Percentiles rank a stretch among this genome's conserved stretches.
phyloP scores from a whole-genome alignment of 768 basidiomycete genomes.

The Sarcodon aspratus region DNA sequence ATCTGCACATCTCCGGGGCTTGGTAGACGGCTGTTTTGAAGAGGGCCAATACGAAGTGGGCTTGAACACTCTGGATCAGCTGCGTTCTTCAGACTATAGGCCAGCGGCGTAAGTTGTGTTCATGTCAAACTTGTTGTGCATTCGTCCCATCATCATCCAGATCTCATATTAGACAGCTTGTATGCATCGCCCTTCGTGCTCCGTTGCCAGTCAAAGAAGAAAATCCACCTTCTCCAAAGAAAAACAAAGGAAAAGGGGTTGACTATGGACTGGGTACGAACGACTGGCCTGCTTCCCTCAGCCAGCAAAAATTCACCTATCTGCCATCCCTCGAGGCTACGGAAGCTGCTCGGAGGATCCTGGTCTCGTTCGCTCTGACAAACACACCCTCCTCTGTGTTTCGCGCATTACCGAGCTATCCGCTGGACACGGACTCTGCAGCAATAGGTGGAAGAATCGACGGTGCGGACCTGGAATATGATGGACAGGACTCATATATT shows the following conservation, averaged over 20 bases:
- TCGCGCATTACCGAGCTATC: slow-evolving; percentile 43
- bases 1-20: slow-evolving; percentile 33
- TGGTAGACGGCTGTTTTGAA: slow-evolving; percentile 67
- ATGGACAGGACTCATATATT: slow-evolving; percentile 43
- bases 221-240: slow-evolving; percentile 2
- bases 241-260: slow-evolving; percentile 11
- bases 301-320: slow-evolving; percentile 27
- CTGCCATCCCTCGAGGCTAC: slow-evolving; percentile 34
- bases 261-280: slow-evolving; percentile 3
- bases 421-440: slow-evolving; percentile 3
- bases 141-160: slow-evolving; percentile 18
- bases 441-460: background rate
- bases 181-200: slow-evolving; percentile 63
- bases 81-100: slow-evolving; percentile 44
- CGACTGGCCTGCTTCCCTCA: slow-evolving; percentile 1
- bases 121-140: background rate
- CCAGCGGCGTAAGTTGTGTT: slow-evolving; percentile 19
- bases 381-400: slow-evolving; percentile 43
- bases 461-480: slow-evolving; percentile 16
- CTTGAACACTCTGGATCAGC: slow-evolving; percentile 47
- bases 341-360: slow-evolving; percentile 36
- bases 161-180: slow-evolving; percentile 51
- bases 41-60: slow-evolving; percentile 69
- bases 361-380: slow-evolving; percentile 44
- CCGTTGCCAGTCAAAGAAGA: slow-evolving; percentile 11